Evolutionary conservation across 345 rosid genomes (phyloP), one percentile per base, ranked within the genome.

Genomic region (Pistacia atlantica): DNA sequence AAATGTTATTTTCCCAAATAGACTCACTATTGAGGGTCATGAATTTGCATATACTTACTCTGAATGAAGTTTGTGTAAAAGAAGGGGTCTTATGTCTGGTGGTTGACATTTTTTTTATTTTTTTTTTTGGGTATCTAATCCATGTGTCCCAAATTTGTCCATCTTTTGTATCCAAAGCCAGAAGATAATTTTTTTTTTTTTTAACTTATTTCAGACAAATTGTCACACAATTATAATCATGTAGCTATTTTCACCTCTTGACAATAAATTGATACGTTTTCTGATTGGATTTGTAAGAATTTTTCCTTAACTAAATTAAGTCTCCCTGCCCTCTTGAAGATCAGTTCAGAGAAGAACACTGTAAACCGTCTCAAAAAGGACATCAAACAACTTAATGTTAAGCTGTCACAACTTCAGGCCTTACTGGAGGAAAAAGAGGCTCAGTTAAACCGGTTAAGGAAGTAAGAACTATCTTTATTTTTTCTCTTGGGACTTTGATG

Each of bases 321-420:
- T 77, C 81, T 91, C 71, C 95, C 95, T 35, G 80, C 92, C 83
- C 83, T 91, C 42, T 74, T 91, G 87, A 91, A 83, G 83, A 83
- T 91, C 56, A 86, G 91, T 78, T 82, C 85, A 52, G 95, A 89
- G 78, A 87, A 85, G 79, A 82, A 78, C 79, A 84, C 87, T 35
- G 77, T 85, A 56, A 85, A 72, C 71, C 83, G 58, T 74, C 86
- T 90, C 63, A 87, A 85, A 73, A 91, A 84, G 69, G 92, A 89
- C 67, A 81, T 87, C 79, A 85, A 83, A 75, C 91, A 86, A 72
- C 89, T 91, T 73, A 87, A 85, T 83, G 74, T 73, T 54, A 89
- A 84, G 87, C 75, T 89, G 61, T 85, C 89, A 16, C 87, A 91
- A 73, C 92, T 89, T 79, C 95, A 91, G 87, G 88, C 88, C 16